These are phyloP conservation scores for Kokia cookei DNA, from an alignment of 441 rosid genomes.

Conservation along the genomic window DNA sequence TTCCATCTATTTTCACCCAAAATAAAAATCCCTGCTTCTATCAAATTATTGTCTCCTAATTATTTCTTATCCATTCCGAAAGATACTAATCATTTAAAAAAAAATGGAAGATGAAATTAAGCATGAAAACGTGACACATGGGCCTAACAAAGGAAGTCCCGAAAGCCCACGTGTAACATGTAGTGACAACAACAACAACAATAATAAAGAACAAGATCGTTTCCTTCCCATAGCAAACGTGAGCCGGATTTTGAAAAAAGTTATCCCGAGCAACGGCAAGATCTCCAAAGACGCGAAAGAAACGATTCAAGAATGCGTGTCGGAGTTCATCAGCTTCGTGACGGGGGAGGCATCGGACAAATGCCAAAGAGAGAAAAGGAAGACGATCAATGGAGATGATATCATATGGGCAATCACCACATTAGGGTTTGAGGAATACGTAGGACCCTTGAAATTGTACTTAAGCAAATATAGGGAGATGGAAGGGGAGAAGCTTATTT, in stretches of 20 bases:
- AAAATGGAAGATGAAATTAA: slow-evolving; percentile 41
- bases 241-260: slow-evolving; percentile 75
- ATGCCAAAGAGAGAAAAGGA: slow-evolving; percentile 67
- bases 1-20: slow-evolving; percentile 1
- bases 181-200: slow-evolving; percentile 10
- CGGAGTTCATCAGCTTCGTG: slow-evolving; percentile 73
- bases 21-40: background rate
- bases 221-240: slow-evolving; percentile 77
- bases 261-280: slow-evolving; percentile 56
- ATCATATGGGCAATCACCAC: slow-evolving; percentile 72
- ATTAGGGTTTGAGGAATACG: slow-evolving; percentile 69
- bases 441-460: slow-evolving; percentile 47
- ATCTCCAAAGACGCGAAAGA: slow-evolving; percentile 79
- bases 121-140: slow-evolving; percentile 34
- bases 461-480: slow-evolving; percentile 58
- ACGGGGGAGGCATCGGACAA: slow-evolving; percentile 77
- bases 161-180: slow-evolving; percentile 36
- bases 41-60: background rate
- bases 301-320: slow-evolving; percentile 71
- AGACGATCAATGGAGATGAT: slow-evolving; percentile 74
- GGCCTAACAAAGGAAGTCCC: slow-evolving; percentile 21
- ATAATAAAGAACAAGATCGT: slow-evolving; percentile 60
- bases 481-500: slow-evolving; percentile 64
- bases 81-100: background rate
- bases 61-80: background rate